Conservation (phyloP, 140 eudicot genomes). For the Oenanthe javanica region DNA sequence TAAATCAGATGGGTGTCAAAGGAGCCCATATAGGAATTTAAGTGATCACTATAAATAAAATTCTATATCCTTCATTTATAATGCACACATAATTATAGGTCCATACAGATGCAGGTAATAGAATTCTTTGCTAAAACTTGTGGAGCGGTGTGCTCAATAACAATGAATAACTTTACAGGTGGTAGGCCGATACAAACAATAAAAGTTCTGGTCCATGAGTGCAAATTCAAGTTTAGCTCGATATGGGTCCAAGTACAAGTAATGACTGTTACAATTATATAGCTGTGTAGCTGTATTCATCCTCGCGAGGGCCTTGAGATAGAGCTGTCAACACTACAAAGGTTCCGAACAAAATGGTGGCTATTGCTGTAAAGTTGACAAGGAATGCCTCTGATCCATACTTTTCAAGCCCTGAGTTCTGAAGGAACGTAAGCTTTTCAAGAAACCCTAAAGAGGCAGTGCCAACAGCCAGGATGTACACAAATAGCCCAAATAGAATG, state of each 20-base stretch:
- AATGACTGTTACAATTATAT: conserved; percentile 22
- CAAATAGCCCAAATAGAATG: conserved; percentile 57
- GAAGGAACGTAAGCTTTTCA: conserved; percentile 89
- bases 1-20: background rate
- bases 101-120: conserved; percentile 1
- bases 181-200: background rate
- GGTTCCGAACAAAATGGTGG: conserved; percentile 64
- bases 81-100: background rate
- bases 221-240: background rate
- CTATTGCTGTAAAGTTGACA: conserved; percentile 89
- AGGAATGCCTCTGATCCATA: conserved; percentile 90
- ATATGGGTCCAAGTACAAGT: background rate
- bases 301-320: conserved; percentile 48
- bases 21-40: background rate
- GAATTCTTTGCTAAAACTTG: background rate
- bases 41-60: background rate
- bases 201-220: background rate
- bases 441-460: conserved; percentile 77
- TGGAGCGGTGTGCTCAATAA: background rate
- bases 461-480: conserved; percentile 68
- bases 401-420: conserved; percentile 56
- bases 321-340: conserved; percentile 63
- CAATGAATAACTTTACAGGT: conserved; percentile 4
- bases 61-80: background rate
- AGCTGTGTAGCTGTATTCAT: conserved; percentile 50